phyloP scores from a whole-genome alignment of 2,329 filamentous ascomycete species.

The Blastomyces percursus region DNA sequence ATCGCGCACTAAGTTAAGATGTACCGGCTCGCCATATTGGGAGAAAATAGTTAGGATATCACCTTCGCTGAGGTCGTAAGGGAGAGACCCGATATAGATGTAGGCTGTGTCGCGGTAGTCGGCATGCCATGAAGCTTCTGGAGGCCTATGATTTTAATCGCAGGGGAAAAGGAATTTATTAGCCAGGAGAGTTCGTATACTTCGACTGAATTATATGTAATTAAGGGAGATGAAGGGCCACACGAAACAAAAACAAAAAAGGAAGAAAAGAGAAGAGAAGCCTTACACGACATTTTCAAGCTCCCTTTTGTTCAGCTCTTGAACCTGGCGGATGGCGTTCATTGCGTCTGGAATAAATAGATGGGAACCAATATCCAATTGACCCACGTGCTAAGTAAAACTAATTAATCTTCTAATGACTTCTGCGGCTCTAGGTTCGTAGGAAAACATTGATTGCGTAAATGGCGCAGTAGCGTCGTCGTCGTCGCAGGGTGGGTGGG shows the following conservation, averaged over 20 bases:
- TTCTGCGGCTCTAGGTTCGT: neutral
- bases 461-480: neutral
- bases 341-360: constrained; percentile 41
- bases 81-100: constrained; percentile 88
- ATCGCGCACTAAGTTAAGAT: constrained; percentile 84
- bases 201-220: neutral
- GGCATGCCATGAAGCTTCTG: constrained; percentile 87
- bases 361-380: neutral
- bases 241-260: neutral
- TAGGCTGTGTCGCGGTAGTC: constrained; percentile 98
- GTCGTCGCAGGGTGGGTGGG: neutral
- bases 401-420: neutral
- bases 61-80: constrained; percentile 86
- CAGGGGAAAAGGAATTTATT: constrained; percentile 5
- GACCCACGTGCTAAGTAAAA: neutral
- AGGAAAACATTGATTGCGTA: neutral
- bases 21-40: constrained; percentile 89
- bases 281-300: constrained; percentile 69
- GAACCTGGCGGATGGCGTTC: constrained; percentile 89
- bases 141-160: constrained; percentile 45
- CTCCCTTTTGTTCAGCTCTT: constrained; percentile 86
- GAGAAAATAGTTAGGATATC: constrained; percentile 95
- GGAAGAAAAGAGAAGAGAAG: neutral
- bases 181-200: neutral
- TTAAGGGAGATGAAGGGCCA: neutral